A percentile compares a stretch with the other conserved stretches of the same genome.
Conservation (phyloP, 495 filamentous ascomycete species). For the Alectoria sarmentosa region DNA sequence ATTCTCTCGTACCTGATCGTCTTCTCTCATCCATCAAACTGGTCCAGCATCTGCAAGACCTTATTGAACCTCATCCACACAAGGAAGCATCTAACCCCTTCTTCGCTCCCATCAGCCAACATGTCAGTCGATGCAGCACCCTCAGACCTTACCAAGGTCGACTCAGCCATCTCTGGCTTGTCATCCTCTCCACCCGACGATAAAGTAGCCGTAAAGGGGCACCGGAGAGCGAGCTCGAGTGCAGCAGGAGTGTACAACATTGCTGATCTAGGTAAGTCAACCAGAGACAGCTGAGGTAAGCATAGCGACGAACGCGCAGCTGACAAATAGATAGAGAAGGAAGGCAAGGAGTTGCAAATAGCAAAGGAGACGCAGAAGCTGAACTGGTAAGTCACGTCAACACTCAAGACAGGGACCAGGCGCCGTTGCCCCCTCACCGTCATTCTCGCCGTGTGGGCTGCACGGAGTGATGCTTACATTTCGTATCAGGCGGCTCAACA, state of each 20-base stretch:
- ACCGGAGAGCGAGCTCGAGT: conserved; percentile 61
- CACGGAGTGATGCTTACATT: conserved; percentile 5
- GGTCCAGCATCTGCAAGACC: conserved; percentile 5
- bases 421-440: neutral
- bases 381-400: conserved; percentile 62
- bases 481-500: conserved; percentile 75
- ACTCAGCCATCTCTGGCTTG: conserved; percentile 76
- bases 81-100: conserved; percentile 2
- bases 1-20: conserved; percentile 23
- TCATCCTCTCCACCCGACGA: conserved; percentile 58
- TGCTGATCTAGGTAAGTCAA: conserved; percentile 68
- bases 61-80: conserved; percentile 17
- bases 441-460: neutral
- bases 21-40: conserved; percentile 13
- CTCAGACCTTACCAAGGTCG: conserved; percentile 62
- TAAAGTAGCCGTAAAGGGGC: conserved; percentile 40
- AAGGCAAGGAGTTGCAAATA: conserved; percentile 65
- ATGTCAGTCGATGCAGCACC: conserved; percentile 52
- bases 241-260: conserved; percentile 69
- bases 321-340: conserved; percentile 51
- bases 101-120: conserved; percentile 29
- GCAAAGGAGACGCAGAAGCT: conserved; percentile 84
- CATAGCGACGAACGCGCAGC: conserved; percentile 18
- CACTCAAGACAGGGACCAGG: neutral
- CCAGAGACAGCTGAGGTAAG: neutral